Evolutionary conservation across 352 stramenopile genomes (phyloP).

Genomic region (Thraustochytrium striatum): DNA sequence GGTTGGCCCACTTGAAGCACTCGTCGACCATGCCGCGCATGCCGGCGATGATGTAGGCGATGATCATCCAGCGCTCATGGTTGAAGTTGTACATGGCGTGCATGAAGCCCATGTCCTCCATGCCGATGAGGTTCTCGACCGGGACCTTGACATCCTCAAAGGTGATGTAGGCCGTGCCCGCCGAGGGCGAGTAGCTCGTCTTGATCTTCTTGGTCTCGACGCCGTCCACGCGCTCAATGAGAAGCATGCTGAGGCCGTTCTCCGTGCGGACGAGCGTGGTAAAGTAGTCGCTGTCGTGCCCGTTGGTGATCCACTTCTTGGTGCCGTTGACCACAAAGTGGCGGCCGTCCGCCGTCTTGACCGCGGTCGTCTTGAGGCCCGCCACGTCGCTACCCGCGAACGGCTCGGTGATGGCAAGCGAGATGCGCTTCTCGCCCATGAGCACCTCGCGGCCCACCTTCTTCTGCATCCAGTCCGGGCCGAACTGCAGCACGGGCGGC

Average conservation of each 20-base stretch:
- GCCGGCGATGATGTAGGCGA: slow-evolving; percentile 45
- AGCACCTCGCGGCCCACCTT: slow-evolving; percentile 49
- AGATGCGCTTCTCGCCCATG: slow-evolving; percentile 46
- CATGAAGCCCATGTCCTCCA: slow-evolving; percentile 43
- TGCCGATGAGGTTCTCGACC: slow-evolving; percentile 43
- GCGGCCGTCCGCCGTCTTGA: slow-evolving; percentile 15
- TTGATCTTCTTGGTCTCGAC: slow-evolving; percentile 49
- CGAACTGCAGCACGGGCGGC: slow-evolving; percentile 46
- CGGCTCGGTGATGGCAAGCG: slow-evolving; percentile 44
- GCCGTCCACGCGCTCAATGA: slow-evolving; percentile 43
- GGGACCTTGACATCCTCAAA: slow-evolving; percentile 53
- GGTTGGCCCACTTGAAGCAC: slow-evolving; percentile 39
- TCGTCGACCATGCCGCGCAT: slow-evolving; percentile 35
- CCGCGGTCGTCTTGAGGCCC: slow-evolving; percentile 26
- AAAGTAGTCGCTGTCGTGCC: slow-evolving; percentile 46
- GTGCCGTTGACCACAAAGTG: slow-evolving; percentile 46
- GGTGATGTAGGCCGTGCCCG: slow-evolving; percentile 51
- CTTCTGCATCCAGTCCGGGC: slow-evolving; percentile 47
- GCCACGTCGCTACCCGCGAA: slow-evolving; percentile 42
- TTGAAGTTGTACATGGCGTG: slow-evolving; percentile 48
- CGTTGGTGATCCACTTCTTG: slow-evolving; percentile 51
- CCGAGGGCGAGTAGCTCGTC: slow-evolving; percentile 45
- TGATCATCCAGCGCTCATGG: slow-evolving; percentile 50
- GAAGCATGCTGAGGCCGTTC: slow-evolving; percentile 25
- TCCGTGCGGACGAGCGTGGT: slow-evolving; percentile 43